These are phyloP conservation scores for Pezicula neosporulosa DNA, from an alignment of 2,329 filamentous ascomycete genomes.

Conservation along the genomic window DNA sequence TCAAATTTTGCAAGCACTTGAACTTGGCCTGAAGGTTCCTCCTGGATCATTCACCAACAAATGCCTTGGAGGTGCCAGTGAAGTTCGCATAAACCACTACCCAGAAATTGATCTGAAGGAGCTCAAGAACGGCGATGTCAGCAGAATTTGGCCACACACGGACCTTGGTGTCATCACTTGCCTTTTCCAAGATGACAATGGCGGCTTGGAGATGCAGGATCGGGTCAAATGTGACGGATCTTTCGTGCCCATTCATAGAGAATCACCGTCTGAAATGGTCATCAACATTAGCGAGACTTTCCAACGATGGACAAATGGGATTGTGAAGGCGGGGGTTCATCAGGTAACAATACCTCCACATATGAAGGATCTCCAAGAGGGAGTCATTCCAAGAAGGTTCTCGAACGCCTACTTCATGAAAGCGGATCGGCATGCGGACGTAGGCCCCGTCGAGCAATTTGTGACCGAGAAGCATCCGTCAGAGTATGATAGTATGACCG, in stretches of 20 bases:
- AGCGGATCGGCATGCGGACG: slow-evolving; percentile 6
- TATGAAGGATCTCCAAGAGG: background rate
- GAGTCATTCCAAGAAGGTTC: slow-evolving; percentile 1
- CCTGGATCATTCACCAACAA: slow-evolving; percentile 2
- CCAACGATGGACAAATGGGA: slow-evolving; percentile 12
- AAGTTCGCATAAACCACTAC: slow-evolving; percentile 38
- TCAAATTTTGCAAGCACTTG: slow-evolving; percentile 6
- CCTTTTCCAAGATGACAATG: slow-evolving; percentile 39
- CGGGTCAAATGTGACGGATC: slow-evolving; percentile 30
- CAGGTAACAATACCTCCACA: slow-evolving; percentile 4
- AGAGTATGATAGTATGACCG: slow-evolving; percentile 7
- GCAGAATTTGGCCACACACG: slow-evolving; percentile 27
- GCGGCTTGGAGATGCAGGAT: slow-evolving; percentile 42
- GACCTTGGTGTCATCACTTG: slow-evolving; percentile 42
- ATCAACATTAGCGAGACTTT: slow-evolving; percentile 43
- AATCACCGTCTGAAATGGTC: slow-evolving; percentile 26
- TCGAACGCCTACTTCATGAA: slow-evolving; percentile 9
- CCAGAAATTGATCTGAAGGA: slow-evolving; percentile 27
- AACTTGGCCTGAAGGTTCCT: slow-evolving; percentile 1
- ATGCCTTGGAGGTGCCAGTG: slow-evolving; percentile 3
- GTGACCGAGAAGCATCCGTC: background rate
- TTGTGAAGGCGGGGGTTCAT: slow-evolving; percentile 8
- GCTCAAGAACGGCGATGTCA: slow-evolving; percentile 16
- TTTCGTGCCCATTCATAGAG: slow-evolving; percentile 30
- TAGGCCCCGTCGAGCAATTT: slow-evolving; percentile 6